These are phyloP conservation scores for Fraxinus angustifolia DNA, from an alignment of 305 asterid species.

Conservation along the genomic window DNA sequence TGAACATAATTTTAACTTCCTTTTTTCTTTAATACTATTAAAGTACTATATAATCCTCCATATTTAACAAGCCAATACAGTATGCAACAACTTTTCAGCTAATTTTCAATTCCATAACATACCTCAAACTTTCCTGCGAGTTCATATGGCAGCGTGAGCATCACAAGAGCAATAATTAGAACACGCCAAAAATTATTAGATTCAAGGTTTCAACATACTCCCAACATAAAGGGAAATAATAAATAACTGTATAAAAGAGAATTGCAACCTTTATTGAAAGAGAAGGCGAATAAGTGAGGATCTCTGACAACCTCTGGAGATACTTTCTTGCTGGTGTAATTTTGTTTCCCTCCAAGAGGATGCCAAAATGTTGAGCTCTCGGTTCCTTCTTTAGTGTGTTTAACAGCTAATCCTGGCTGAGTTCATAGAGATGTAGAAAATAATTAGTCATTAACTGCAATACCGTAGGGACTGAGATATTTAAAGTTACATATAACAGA, in stretches of 20 bases:
- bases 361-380: slow-evolving; percentile 65
- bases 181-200: slow-evolving; percentile 16
- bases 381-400: slow-evolving; percentile 67
- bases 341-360: slow-evolving; percentile 64
- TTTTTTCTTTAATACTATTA: neutral
- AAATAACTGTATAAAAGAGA: slow-evolving; percentile 10
- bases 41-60: neutral
- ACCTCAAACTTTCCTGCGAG: slow-evolving; percentile 71
- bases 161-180: slow-evolving; percentile 23
- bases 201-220: slow-evolving; percentile 15
- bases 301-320: slow-evolving; percentile 45
- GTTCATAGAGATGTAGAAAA: slow-evolving; percentile 21
- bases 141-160: slow-evolving; percentile 27
- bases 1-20: neutral
- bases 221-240: neutral
- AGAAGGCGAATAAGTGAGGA: slow-evolving; percentile 54
- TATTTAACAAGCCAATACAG: neutral
- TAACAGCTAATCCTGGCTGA: slow-evolving; percentile 60
- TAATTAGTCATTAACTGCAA: slow-evolving; percentile 4
- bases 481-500: neutral
- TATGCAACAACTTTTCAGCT: neutral
- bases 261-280: slow-evolving; percentile 47
- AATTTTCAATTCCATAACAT: slow-evolving; percentile 13
- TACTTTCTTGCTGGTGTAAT: slow-evolving; percentile 48
- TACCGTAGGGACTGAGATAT: neutral